Conservation (phyloP, 352 stramenopile genomes). For the Phytophthora colocasiae region DNA sequence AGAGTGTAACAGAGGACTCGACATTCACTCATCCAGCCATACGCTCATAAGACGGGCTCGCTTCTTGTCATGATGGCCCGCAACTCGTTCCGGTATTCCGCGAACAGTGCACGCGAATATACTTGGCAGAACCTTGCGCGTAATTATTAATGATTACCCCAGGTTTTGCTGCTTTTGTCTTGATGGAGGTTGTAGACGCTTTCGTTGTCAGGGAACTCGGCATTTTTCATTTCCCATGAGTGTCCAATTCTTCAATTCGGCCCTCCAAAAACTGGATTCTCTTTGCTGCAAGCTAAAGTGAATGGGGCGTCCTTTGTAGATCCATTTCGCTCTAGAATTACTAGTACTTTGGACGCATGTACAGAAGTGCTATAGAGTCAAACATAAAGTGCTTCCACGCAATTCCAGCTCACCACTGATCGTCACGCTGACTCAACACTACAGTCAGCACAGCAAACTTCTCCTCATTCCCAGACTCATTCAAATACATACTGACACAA, state of each 20-base stretch:
- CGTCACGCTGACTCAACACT: no score
- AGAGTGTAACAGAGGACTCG: no score
- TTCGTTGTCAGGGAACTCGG: background rate
- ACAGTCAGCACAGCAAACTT: no score
- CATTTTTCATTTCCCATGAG: slow-evolving; percentile 29
- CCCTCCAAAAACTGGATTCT: slow-evolving; percentile 21
- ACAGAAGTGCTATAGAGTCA: no score
- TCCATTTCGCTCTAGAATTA: no score
- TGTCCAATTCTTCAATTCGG: slow-evolving; percentile 2
- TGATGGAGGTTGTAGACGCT: slow-evolving; percentile 23
- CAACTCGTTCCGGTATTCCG: background rate
- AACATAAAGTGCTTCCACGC: no score
- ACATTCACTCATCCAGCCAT: no score
- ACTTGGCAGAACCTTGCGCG: background rate
- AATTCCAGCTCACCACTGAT: no score
- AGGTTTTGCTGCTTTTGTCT: background rate
- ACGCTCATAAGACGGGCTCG: background rate
- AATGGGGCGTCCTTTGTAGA: no score
- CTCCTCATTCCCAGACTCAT: no score
- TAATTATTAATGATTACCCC: background rate
- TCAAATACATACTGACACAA: no score
- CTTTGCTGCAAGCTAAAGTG: background rate
- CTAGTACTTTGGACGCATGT: no score
- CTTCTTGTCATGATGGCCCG: background rate
- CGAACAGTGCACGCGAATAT: background rate